A percentile compares a stretch with the other conserved stretches of the same genome.
Conservation (phyloP, 148 eudicot genomes). For the Fallopia convolvulus region DNA sequence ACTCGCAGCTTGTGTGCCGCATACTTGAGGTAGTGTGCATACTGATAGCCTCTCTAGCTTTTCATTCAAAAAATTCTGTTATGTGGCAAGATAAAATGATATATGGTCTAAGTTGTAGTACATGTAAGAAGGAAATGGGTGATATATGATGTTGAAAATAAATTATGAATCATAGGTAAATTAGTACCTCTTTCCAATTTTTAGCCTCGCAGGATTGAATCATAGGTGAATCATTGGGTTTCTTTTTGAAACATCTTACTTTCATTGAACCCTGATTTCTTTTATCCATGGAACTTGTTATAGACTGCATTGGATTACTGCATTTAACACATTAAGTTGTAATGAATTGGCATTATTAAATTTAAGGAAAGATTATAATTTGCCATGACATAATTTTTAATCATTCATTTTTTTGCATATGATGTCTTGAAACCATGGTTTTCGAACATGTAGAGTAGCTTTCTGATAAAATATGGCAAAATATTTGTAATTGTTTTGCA, state of each 20-base stretch:
- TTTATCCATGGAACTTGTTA: too few relatives aligned
- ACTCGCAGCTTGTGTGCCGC: slow-evolving; percentile 28
- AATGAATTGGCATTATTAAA: too few relatives aligned
- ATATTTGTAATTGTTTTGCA: not conserved
- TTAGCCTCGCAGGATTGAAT: not conserved
- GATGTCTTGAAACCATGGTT: not conserved
- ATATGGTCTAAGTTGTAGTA: not conserved
- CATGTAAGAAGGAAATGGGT: not conserved
- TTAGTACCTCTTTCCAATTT: not conserved
- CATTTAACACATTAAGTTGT: too few relatives aligned
- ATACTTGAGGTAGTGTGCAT: slow-evolving; percentile 58
- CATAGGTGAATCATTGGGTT: too few relatives aligned
- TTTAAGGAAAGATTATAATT: too few relatives aligned
- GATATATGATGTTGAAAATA: not conserved
- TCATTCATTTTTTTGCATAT: not conserved
- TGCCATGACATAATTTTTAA: too few relatives aligned
- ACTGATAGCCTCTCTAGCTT: not conserved
- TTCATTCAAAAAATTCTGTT: not conserved
- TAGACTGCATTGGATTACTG: too few relatives aligned
- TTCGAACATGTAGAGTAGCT: not conserved
- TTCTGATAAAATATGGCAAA: not conserved
- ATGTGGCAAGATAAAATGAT: not conserved
- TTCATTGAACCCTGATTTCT: too few relatives aligned
- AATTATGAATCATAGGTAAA: too few relatives aligned
- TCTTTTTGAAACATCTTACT: too few relatives aligned